These are phyloP conservation scores for Chaetomium globosum DNA, from an alignment of 2,329 filamentous ascomycete species.

Conservation along the genomic window DNA sequence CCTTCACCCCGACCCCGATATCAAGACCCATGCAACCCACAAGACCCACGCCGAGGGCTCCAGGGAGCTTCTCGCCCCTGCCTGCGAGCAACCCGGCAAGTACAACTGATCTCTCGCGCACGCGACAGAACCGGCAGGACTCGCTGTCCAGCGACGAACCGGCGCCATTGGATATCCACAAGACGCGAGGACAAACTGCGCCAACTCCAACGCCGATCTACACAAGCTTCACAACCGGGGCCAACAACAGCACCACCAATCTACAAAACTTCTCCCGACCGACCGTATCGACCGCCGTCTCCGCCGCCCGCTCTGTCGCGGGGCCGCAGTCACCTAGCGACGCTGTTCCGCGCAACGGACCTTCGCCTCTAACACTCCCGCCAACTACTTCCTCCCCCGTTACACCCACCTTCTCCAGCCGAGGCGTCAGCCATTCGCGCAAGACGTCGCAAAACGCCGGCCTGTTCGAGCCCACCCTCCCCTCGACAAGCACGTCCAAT, in stretches of 20 bases:
- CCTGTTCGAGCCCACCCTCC: conserved; percentile 73
- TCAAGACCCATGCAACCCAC: conserved; percentile 51
- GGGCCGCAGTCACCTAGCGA: conserved; percentile 39
- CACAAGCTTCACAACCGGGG: conserved; percentile 49
- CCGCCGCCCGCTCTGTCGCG: conserved; percentile 37
- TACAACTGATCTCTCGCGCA: conserved; percentile 40
- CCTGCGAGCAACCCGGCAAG: conserved; percentile 40
- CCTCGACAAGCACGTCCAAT: conserved; percentile 62
- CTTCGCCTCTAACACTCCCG: conserved; percentile 49
- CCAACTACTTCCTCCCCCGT: conserved; percentile 44
- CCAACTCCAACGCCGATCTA: conserved; percentile 52
- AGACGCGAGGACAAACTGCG: conserved; percentile 46
- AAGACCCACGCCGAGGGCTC: conserved; percentile 52
- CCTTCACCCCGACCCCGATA: conserved; percentile 1
- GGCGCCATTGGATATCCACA: conserved; percentile 50
- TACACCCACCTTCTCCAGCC: conserved; percentile 40
- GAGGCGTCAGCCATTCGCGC: conserved; percentile 53
- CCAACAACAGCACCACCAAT: conserved; percentile 52
- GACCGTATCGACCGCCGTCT: conserved; percentile 39
- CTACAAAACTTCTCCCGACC: conserved; percentile 64
- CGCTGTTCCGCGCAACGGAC: conserved; percentile 40
- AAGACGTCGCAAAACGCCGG: conserved; percentile 75
- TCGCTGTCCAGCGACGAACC: conserved; percentile 52
- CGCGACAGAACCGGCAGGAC: conserved; percentile 49
- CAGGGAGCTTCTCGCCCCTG: conserved; percentile 61